Evolutionary conservation across 352 stramenopile genomes (phyloP), one percentile per base, ranked within the genome.

Genomic region (Globisporangium emineosum): DNA sequence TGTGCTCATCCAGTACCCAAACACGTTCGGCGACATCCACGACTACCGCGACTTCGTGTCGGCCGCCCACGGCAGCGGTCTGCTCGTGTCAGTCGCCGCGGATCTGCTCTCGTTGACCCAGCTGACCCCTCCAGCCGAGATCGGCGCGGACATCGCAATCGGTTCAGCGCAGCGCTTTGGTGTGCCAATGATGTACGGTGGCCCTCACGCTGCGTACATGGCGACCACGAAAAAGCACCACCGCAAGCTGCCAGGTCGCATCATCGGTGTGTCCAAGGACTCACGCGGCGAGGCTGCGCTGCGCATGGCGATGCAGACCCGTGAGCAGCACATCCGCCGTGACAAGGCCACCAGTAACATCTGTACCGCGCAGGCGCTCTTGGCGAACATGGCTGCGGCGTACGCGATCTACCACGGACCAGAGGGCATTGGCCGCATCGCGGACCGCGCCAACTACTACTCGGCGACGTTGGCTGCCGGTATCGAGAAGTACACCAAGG

Each of bases 301-400:
- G 49, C 90, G 98, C 29, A 99, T 99, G 97, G 97, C 98, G 21
- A 99, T 99, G 96, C 98, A 99, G 83, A 99, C 98, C 8, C 92
- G 98, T 61, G 98, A 99, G 75, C 94, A 98, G 75, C 97, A 99
- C 79, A 99, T 99, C 75, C 91, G 96, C 64, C 91, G 98, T 60
- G 97, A 99, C 79, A 99, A 99, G 82, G 98, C 98, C 5, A 99
- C 98, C 3, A 98, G 84, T 58, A 99, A 99, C 78, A 99, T 99
- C 79, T 99, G 98, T 73, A 99, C 98, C 33, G 97, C 98, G 0
- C 98, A 99, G 79, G 97, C 97, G 47, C 73, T 99, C 54, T 78
- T 99, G 42, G 98, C 98, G 35, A 99, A 99, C 81, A 99, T 99
- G 94, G 97, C 97, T 7, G 94, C 97, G 19, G 84, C 92, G 2